Conservation (phyloP, 129 eudicot genomes). For the Ambrosia trifida region DNA sequence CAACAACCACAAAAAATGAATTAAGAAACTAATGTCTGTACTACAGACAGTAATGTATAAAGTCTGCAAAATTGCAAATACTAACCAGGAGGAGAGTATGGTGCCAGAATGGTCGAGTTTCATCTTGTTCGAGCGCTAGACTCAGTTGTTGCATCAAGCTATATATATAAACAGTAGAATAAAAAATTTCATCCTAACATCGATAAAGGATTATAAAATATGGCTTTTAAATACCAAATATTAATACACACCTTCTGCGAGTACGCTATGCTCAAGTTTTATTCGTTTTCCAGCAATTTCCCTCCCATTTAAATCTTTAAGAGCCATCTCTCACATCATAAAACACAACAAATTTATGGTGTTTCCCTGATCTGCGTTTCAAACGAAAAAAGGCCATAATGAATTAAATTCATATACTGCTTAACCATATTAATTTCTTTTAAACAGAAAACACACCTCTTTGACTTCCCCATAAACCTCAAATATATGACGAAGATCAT, state of each 20-base stretch:
- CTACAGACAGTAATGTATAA: not conserved
- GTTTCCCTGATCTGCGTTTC: constrained; percentile 83
- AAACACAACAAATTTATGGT: constrained; percentile 84
- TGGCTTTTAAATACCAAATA: too few species aligned
- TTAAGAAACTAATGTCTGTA: too few species aligned
- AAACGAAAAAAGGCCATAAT: constrained; percentile 3
- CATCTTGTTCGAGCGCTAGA: constrained; percentile 80
- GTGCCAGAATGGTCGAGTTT: constrained; percentile 59
- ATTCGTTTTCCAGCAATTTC: constrained; percentile 98
- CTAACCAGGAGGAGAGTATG: constrained; percentile 85
- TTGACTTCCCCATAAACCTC: constrained; percentile 91
- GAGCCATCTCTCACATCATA: constrained; percentile 92
- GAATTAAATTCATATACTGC: constrained; percentile 5
- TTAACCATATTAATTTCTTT: not conserved
- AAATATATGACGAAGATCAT: constrained; percentile 83
- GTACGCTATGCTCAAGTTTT: constrained; percentile 95
- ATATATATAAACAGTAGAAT: constrained; percentile 28
- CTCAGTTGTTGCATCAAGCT: constrained; percentile 83
- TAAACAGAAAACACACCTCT: constrained; percentile 52
- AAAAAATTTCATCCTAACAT: too few species aligned
- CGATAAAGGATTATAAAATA: too few species aligned
- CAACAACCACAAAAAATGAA: too few species aligned
- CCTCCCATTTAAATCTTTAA: constrained; percentile 80
- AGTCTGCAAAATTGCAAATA: constrained; percentile 15
- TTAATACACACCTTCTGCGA: constrained; percentile 63